Percentiles rank a stretch among this genome's conserved stretches.
Conservation (phyloP, 2,329 filamentous ascomycete genomes). For the Proliferodiscus dingleyae region DNA sequence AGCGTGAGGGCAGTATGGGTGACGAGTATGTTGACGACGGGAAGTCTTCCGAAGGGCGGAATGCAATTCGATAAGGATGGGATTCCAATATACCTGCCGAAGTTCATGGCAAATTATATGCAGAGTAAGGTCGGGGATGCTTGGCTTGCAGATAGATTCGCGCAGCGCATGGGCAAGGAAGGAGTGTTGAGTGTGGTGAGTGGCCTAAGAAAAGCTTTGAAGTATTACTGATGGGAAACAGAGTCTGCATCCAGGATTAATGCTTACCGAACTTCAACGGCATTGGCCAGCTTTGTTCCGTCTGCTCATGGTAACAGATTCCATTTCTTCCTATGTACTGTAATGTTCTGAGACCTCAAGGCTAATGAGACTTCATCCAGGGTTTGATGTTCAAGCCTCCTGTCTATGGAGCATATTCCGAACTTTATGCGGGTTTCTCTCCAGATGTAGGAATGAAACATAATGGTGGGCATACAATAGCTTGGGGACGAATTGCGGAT, state of each 20-base stretch:
- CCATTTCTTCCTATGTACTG: not conserved
- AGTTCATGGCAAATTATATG: slow-evolving; percentile 31
- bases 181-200: slow-evolving; percentile 33
- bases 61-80: slow-evolving; percentile 25
- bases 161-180: slow-evolving; percentile 27
- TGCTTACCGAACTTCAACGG: slow-evolving; percentile 35
- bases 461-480: slow-evolving; percentile 37
- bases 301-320: slow-evolving; percentile 17
- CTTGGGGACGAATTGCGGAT: slow-evolving; percentile 36
- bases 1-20: slow-evolving; percentile 33
- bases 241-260: slow-evolving; percentile 38
- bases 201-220: not conserved
- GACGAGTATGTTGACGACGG: slow-evolving; percentile 14
- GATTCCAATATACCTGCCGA: slow-evolving; percentile 15
- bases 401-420: slow-evolving; percentile 34
- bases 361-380: slow-evolving; percentile 4
- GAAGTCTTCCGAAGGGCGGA: not conserved
- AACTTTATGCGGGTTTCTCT: slow-evolving; percentile 34
- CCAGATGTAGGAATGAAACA: slow-evolving; percentile 29
- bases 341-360: not conserved
- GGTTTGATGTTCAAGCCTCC: slow-evolving; percentile 25
- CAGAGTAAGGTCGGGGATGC: slow-evolving; percentile 32
- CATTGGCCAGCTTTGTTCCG: slow-evolving; percentile 17
- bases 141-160: slow-evolving; percentile 29
- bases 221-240: not conserved